Conservation (phyloP, 208 protist genomes). For the Vickermania spadyakhi region DNA sequence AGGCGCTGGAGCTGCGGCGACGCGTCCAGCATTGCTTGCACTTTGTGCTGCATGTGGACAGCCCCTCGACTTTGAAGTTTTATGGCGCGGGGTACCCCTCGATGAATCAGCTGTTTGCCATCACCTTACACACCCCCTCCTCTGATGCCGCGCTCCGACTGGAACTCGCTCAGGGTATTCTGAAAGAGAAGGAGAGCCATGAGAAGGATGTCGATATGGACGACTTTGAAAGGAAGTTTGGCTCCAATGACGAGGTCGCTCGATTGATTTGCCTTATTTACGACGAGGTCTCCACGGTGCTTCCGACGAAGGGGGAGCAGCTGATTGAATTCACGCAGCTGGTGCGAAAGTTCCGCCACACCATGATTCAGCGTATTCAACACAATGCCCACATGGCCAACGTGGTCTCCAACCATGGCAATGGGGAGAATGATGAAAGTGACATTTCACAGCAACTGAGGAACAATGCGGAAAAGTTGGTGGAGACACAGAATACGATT, state of each 20-base stretch:
- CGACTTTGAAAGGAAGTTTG: background rate
- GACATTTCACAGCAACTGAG: background rate
- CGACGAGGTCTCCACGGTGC: constrained; percentile 3
- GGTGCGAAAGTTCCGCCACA: constrained; percentile 11
- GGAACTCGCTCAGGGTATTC: constrained; percentile 26
- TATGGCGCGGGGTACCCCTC: constrained; percentile 33
- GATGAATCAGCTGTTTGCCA: constrained; percentile 16
- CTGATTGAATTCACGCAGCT: constrained; percentile 27
- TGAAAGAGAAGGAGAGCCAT: constrained; percentile 16
- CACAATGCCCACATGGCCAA: constrained; percentile 5
- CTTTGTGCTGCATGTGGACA: constrained; percentile 41
- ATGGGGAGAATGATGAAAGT: constrained; percentile 1
- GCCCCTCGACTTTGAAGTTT: constrained; percentile 19
- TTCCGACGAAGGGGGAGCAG: constrained; percentile 17
- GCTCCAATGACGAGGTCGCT: constrained; percentile 5
- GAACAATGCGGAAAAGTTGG: background rate
- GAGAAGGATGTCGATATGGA: background rate
- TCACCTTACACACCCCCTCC: constrained; percentile 18
- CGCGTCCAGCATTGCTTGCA: constrained; percentile 46
- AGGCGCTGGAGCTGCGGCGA: constrained; percentile 39
- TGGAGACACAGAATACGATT: constrained; percentile 5
- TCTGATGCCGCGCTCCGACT: constrained; percentile 14
- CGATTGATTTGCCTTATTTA: constrained; percentile 17
- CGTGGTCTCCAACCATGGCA: constrained; percentile 4
- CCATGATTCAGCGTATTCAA: constrained; percentile 8